Conservation (phyloP, 2,329 filamentous ascomycete species). For the Verticillium dahliae region DNA sequence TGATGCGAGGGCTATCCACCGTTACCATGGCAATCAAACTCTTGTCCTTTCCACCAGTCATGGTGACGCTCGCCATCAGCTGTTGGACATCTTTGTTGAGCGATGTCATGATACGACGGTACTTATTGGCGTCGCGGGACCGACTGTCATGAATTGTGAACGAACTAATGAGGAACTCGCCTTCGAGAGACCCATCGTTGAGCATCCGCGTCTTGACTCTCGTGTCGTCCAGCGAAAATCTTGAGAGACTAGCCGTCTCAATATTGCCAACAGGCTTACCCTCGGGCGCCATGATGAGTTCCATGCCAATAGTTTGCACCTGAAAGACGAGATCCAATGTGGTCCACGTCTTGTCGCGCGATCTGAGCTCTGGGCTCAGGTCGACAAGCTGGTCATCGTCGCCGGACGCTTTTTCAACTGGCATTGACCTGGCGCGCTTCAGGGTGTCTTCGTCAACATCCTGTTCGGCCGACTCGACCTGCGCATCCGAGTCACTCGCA, state of each 20-base stretch:
- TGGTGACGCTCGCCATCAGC: slow-evolving; percentile 94
- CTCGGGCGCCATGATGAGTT: slow-evolving; percentile 73
- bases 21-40: slow-evolving; percentile 87
- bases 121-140: slow-evolving; percentile 86
- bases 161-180: slow-evolving; percentile 86
- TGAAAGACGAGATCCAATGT: slow-evolving; percentile 90
- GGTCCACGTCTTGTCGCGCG: slow-evolving; percentile 71
- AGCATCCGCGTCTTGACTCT: slow-evolving; percentile 89
- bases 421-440: slow-evolving; percentile 34
- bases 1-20: slow-evolving; percentile 88
- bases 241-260: slow-evolving; percentile 76
- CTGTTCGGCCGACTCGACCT: slow-evolving; percentile 66
- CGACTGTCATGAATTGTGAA: slow-evolving; percentile 94
- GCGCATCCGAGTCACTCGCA: slow-evolving; percentile 62
- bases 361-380: slow-evolving; percentile 64
- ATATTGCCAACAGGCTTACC: slow-evolving; percentile 73
- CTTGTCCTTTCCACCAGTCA: slow-evolving; percentile 76
- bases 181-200: slow-evolving; percentile 84
- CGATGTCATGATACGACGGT: slow-evolving; percentile 95
- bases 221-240: slow-evolving; percentile 90
- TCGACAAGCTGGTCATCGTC: slow-evolving; percentile 40
- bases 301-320: slow-evolving; percentile 79
- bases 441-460: slow-evolving; percentile 58
- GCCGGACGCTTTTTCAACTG: slow-evolving; percentile 24
- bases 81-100: slow-evolving; percentile 94